phyloP scores from a whole-genome alignment of 371 early-diverging fungal genomes.

The Umbelopsis sp. region DNA sequence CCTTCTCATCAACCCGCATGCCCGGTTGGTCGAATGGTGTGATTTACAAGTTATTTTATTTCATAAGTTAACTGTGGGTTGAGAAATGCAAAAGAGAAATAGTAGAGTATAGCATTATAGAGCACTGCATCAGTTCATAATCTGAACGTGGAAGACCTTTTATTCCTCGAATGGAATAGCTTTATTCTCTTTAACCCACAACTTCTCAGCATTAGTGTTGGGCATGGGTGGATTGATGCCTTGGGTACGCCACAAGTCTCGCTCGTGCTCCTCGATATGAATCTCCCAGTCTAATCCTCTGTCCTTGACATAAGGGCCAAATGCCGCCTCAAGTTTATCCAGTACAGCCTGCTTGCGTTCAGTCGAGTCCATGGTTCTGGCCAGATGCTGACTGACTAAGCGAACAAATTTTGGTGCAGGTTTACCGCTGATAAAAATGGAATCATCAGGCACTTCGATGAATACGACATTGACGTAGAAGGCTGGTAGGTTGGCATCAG shows the following conservation, averaged over 20 bases:
- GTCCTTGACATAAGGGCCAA: constrained; percentile 16
- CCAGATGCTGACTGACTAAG: constrained; percentile 16
- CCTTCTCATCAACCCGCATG: no score
- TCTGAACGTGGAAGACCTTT: neutral
- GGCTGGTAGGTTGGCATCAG: neutral
- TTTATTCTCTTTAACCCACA: neutral
- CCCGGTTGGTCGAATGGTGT: no score
- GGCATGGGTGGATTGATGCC: constrained; percentile 15
- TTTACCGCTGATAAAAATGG: neutral
- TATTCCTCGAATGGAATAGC: neutral
- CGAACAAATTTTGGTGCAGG: neutral
- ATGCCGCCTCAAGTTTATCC: neutral
- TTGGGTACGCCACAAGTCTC: neutral
- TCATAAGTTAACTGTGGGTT: no score
- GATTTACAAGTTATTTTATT: no score
- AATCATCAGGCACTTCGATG: neutral
- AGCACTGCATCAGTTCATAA: neutral
- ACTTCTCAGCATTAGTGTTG: constrained; percentile 3
- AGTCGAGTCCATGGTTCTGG: constrained; percentile 16
- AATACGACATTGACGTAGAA: constrained; percentile 11
- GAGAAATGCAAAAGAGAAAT: no score
- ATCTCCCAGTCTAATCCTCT: constrained; percentile 13
- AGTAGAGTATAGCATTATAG: neutral
- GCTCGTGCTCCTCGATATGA: neutral
- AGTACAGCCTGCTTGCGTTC: neutral